These are phyloP conservation scores for Galerina sulciceps DNA, from an alignment of 768 basidiomycete genomes.

Conservation along the genomic window DNA sequence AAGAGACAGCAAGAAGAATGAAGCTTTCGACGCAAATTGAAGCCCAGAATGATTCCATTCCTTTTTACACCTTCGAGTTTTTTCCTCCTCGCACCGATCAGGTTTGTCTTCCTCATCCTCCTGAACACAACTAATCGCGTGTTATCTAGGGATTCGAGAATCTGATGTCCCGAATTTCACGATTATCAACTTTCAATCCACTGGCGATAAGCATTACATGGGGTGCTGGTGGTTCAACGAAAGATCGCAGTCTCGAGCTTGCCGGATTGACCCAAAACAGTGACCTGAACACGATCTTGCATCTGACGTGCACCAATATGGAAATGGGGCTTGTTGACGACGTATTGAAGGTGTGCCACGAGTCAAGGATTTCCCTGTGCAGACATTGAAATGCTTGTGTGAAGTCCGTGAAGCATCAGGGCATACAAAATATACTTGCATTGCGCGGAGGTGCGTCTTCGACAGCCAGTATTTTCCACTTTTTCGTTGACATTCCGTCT, in stretches of 20 bases:
- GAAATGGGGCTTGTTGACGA: conserved; percentile 84
- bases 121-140: background rate
- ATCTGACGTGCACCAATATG: conserved; percentile 98
- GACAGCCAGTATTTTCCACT: background rate
- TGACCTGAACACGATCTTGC: conserved; percentile 87
- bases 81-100: conserved; percentile 95
- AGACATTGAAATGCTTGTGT: conserved; percentile 1
- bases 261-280: conserved; percentile 76
- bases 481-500: conserved; percentile 4
- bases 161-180: conserved; percentile 82
- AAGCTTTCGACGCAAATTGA: conserved; percentile 76
- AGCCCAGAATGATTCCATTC: conserved; percentile 43
- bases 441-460: conserved; percentile 78
- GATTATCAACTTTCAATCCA: conserved; percentile 77
- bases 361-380: background rate
- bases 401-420: conserved; percentile 78
- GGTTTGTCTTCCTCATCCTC: conserved; percentile 38
- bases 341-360: conserved; percentile 69
- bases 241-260: conserved; percentile 84
- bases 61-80: conserved; percentile 95
- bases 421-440: conserved; percentile 90
- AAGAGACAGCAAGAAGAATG: no score
- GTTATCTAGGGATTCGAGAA: conserved; percentile 83
- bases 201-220: conserved; percentile 93
- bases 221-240: conserved; percentile 96